Base-by-base conservation (phyloP, 306 rosid species). In the Senna siamea region DNA sequence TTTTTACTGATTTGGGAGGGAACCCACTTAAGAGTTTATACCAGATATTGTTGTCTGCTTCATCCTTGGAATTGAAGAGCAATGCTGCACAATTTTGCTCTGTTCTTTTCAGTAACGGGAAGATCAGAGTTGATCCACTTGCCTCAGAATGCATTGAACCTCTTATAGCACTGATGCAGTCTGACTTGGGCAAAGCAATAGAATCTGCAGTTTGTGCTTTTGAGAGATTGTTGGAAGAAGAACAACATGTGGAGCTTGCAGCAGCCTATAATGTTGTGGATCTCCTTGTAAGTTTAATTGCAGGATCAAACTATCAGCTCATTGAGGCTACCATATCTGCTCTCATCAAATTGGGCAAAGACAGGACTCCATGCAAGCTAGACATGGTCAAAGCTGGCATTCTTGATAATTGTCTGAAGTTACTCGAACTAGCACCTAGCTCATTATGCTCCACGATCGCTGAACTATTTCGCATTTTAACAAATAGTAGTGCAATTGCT, bases 201-300 rank as follows among this genome's bases (percentile, higher is more conserved):
- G 97, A 91, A 79, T 89, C 87, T 72, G 98, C 92, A 80, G 88
- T 88, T 76, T 89, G 89, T 87, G 94, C 98, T 76, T 86, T 93
- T 69, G 97, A 91, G 80, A 89, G 91, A 78, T 79, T 93, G 81
- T 80, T 93, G 88, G 98, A 88, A 72, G 92, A 88, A 82, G 97
- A 93, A 83, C 88, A 86, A 34, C 87, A 46, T 68, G 93, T 85
- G 61, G 98, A 93, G 87, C 88, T 93, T 82, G 92, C 96, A 82
- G 86, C 84, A 74, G 87, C 86, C 72, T 87, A 78, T 46, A 75
- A 89, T 67, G 75, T 91, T 79, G 92, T 93, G 78, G 89, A 89
- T 83, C 92, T 89, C 73, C 94, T 93, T 66, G 98, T 91, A 73
- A 74, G 87, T 76, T 87, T 93, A 81, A 88, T 91, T 78, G 85